Base-by-base conservation (phyloP, 2,329 filamentous ascomycete species). In the Parasarocladium wereldwijsianum region DNA sequence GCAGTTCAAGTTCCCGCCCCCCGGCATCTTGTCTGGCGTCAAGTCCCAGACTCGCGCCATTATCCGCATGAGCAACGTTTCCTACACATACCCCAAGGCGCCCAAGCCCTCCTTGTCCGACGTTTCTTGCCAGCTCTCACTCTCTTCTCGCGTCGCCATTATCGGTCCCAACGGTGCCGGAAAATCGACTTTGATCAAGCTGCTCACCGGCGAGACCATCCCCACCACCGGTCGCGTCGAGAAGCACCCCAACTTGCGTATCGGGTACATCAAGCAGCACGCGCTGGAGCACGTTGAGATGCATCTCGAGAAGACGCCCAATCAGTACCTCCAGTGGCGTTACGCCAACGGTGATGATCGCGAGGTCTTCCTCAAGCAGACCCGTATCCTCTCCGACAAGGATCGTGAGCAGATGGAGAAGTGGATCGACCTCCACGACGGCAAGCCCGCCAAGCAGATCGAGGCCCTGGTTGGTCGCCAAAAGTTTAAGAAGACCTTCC, bases 251-350 rank as follows among this genome's bases (percentile, higher is more conserved):
- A 98, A 98, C 55, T 61, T 98, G 48, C 86, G 90, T 66, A 94
- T 98, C 45, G 90, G 90, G 32, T 98, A 98, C 64, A 96, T 98
- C 64, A 96, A 96, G 64, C 90, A 98, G 63, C 90, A 98, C 56
- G 90, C 90, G 25, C 69, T 98, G 9, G 90, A 98, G 65, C 90
- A 98, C 71, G 90, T 98, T 8, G 87, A 98, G 60, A 93, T 94
- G 87, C 90, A 98, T 50, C 65, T 96, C 43, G 90, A 98, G 58
- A 98, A 98, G 72, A 98, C 90, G 0, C 90, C 90, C 23, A 96
- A 93, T 54, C 90, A 98, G 58, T 98, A 98, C 50, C 70, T 98
- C 19, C 90, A 96, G 58, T 98, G 90, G 90, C 82, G 90, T 45
- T 98, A 96, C 51, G 83, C 83, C 45, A 84, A 96, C 48, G 90